phyloP scores from a whole-genome alignment of 1,284 basidiomycete genomes.

The Marasmius tenuissimus region DNA sequence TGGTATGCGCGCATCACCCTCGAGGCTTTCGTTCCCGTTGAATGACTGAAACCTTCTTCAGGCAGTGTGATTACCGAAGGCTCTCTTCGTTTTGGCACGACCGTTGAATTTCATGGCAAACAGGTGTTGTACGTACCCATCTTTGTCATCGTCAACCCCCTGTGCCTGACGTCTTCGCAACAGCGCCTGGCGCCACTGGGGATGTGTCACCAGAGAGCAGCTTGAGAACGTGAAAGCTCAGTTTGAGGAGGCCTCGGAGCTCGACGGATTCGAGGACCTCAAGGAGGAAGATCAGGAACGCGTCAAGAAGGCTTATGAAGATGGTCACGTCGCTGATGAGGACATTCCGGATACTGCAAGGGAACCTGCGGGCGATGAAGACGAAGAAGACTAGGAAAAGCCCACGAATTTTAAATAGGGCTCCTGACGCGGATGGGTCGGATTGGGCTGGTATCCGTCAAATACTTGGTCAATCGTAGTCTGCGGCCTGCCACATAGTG shows the following conservation, averaged over 20 bases:
- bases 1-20: constrained; percentile 35
- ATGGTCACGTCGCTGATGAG: constrained; percentile 73
- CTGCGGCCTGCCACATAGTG: no score
- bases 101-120: constrained; percentile 76
- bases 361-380: constrained; percentile 51
- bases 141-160: constrained; percentile 1
- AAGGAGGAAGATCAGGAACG: constrained; percentile 64
- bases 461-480: no score
- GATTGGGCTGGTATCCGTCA: no score
- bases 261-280: constrained; percentile 77
- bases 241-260: constrained; percentile 58
- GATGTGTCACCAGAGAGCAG: constrained; percentile 72
- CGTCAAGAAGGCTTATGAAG: constrained; percentile 68
- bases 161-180: background rate
- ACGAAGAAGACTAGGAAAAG: constrained; percentile 41
- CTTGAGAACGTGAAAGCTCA: constrained; percentile 72
- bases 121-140: constrained; percentile 62
- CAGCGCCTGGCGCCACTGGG: constrained; percentile 82
- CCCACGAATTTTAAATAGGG: no score
- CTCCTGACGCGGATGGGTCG: no score
- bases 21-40: constrained; percentile 14
- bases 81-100: constrained; percentile 68
- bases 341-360: constrained; percentile 75
- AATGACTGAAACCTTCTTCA: constrained; percentile 26
- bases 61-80: constrained; percentile 78